phyloP scores from a whole-genome alignment of 345 rosid genomes.

The Pugionium dolabratum region DNA sequence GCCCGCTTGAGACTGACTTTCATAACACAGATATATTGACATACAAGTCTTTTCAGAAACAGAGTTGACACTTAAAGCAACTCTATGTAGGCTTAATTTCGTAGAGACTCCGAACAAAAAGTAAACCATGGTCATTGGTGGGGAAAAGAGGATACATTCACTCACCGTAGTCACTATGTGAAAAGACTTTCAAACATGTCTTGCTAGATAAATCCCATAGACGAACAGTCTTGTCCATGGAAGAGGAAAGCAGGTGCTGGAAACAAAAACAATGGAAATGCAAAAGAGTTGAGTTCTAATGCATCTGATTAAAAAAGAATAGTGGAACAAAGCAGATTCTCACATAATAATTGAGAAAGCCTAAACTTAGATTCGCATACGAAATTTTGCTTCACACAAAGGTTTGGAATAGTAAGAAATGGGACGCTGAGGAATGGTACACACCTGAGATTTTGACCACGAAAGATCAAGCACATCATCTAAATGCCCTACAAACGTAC shows the following conservation, averaged over 20 bases:
- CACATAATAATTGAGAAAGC: background rate
- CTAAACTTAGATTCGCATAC: background rate
- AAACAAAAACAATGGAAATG: slow-evolving; percentile 28
- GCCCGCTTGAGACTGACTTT: background rate
- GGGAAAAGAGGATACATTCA: slow-evolving; percentile 9
- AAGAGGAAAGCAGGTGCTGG: slow-evolving; percentile 92
- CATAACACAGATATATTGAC: background rate
- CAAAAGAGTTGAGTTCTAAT: slow-evolving; percentile 14
- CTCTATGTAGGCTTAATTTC: slow-evolving; percentile 9
- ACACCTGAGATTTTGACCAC: slow-evolving; percentile 94
- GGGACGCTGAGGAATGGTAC: slow-evolving; percentile 24
- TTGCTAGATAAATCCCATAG: slow-evolving; percentile 86
- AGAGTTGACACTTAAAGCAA: slow-evolving; percentile 12
- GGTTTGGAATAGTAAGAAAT: slow-evolving; percentile 3
- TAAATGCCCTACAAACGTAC: slow-evolving; percentile 77
- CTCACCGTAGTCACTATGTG: slow-evolving; percentile 94
- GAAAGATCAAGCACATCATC: slow-evolving; percentile 90
- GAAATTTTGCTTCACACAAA: background rate
- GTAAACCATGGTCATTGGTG: slow-evolving; percentile 13
- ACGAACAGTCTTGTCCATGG: slow-evolving; percentile 98
- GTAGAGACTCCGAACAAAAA: slow-evolving; percentile 13
- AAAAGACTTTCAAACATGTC: slow-evolving; percentile 82
- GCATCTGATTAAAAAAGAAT: background rate
- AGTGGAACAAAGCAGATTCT: slow-evolving; percentile 15
- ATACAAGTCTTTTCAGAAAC: slow-evolving; percentile 2